Evolutionary conservation across 1,284 basidiomycete genomes (phyloP), one percentile per base, ranked within the genome.

Genomic region (Ustilago sp.): DNA sequence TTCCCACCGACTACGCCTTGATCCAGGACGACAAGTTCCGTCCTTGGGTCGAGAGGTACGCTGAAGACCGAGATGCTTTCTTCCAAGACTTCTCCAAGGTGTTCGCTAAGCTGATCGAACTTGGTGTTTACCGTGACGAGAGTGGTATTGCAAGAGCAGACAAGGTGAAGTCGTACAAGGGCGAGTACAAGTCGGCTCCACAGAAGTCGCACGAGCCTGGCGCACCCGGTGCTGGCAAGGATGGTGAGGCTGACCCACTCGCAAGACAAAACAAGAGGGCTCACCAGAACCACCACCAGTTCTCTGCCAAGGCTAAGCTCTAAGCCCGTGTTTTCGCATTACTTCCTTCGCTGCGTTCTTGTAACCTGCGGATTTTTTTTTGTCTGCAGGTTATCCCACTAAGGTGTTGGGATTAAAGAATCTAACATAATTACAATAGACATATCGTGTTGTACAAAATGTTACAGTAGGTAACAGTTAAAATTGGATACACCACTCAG

Each of bases 1-100:
- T 89, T 5, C 89, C 88, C n/a, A 85, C 80, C 13, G 83, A 88
- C 76, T 82, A 81, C 65, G 55, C 73, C 4, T 67, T 86, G 17
- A 80, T 79, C 35, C 80, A 84, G 73, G 84, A 86, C 70, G 74
- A 72, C 28, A 74, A 75, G 70, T 81, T 86, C 75, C 77, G 77
- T 19, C 74, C 74, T 6, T 86, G 84, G 84, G 83, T 85, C 32
- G 83, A 86, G 67, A 85, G 83, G 83, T 87, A 87, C 72, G 89
- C 89, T 6, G 88, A 88, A 51, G 89, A 90, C 84, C 86, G 88
- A 73, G 87, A 89, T 51, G 82, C 87, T 7, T 90, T 90, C 87
- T 89, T 88, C 83, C 82, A 86, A 52, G 88, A 90, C 81, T 90
- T 90, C 74, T 81, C 88, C 15, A 83, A 84, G 59, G 87, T 82